These are phyloP conservation scores for Parachlorella kessleri DNA, from an alignment of 139 green algal species.

Conservation along the genomic window DNA sequence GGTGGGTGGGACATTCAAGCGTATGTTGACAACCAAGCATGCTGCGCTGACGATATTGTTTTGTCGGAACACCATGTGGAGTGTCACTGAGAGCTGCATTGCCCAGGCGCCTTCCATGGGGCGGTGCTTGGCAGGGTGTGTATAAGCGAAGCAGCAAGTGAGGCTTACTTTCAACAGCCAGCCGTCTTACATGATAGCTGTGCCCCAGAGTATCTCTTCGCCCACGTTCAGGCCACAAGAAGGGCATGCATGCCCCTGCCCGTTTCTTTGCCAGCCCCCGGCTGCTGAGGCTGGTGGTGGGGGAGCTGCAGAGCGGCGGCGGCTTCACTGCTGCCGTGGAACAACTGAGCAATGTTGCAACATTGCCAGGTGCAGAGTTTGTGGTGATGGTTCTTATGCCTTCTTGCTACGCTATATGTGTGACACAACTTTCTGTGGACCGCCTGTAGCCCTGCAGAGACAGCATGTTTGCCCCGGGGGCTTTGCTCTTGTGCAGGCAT, in stretches of 20 bases:
- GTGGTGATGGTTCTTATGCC: not conserved
- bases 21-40: too few species aligned
- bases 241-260: constrained; percentile 35
- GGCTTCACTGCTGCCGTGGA: constrained; percentile 29
- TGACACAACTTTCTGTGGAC: not conserved
- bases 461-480: not conserved
- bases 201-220: not conserved
- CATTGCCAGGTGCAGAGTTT: constrained; percentile 8
- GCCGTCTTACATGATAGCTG: not conserved
- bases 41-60: not conserved
- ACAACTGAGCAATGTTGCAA: constrained; percentile 32
- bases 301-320: constrained; percentile 20
- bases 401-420: not conserved
- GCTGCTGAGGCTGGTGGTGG: constrained; percentile 24
- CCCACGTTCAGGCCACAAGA: constrained; percentile 15
- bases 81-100: not conserved
- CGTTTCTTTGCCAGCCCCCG: constrained; percentile 33
- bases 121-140: not conserved
- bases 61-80: constrained; percentile 1
- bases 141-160: not conserved
- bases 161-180: too few species aligned
- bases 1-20: too few species aligned
- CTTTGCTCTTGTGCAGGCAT: constrained; percentile 1
- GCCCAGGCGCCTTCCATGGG: not conserved
- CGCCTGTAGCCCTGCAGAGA: not conserved